phyloP scores from a whole-genome alignment of 148 eudicot species.

The Cornus florida region DNA sequence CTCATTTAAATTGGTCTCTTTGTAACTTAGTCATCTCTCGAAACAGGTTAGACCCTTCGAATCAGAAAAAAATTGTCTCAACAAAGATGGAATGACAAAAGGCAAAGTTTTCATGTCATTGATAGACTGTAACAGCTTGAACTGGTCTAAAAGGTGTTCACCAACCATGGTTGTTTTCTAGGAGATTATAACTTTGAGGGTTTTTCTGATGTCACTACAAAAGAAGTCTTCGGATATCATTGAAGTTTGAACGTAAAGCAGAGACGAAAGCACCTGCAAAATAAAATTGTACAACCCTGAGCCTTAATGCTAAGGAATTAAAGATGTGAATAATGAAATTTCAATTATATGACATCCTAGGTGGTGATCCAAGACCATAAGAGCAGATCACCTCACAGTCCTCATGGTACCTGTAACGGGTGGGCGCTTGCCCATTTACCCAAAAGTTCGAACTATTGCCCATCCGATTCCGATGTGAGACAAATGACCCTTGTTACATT shows the following conservation, averaged over 20 bases:
- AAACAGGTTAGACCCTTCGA: background rate
- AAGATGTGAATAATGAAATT: background rate
- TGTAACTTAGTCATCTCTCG: background rate
- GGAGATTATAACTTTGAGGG: background rate
- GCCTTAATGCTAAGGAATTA: background rate
- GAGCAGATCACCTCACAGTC: background rate
- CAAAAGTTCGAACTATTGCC: too few species aligned
- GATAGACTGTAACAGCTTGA: background rate
- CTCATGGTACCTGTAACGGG: background rate
- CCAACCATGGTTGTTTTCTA: background rate
- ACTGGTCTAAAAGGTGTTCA: background rate
- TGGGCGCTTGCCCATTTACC: too few species aligned
- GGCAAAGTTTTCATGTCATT: background rate
- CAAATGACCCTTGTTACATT: too few species aligned
- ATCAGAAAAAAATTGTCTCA: background rate
- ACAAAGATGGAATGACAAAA: background rate
- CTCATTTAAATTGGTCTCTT: background rate
- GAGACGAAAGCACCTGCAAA: slow-evolving; percentile 67
- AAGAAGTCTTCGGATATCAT: slow-evolving; percentile 64
- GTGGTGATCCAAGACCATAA: background rate
- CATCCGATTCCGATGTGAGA: too few species aligned
- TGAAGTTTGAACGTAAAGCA: slow-evolving; percentile 66
- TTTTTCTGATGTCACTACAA: slow-evolving; percentile 30
- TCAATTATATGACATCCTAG: background rate
- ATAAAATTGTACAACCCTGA: background rate